Conservation (phyloP, 2,329 filamentous ascomycete species). For the Phoma sp. region DNA sequence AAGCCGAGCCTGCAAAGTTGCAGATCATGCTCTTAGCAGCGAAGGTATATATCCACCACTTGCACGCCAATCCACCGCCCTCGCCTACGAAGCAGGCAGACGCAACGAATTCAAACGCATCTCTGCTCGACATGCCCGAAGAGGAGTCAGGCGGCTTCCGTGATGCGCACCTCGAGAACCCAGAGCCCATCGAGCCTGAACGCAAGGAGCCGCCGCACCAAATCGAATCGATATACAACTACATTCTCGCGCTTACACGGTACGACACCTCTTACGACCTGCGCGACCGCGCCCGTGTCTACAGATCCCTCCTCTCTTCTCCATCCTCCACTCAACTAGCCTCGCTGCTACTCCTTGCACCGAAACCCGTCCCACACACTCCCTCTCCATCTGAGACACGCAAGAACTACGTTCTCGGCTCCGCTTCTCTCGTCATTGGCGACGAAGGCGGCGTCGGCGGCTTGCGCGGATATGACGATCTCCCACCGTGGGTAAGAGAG, state of each 20-base stretch:
- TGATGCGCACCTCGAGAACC: conserved; percentile 29
- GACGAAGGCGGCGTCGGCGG: conserved; percentile 72
- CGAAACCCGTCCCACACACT: conserved; percentile 90
- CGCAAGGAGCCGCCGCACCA: conserved; percentile 63
- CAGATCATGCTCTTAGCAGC: conserved; percentile 92
- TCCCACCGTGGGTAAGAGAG: conserved; percentile 84
- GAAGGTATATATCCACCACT: conserved; percentile 92
- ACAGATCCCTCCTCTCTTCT: conserved; percentile 79
- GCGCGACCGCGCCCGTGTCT: conserved; percentile 87
- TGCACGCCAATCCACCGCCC: conserved; percentile 66
- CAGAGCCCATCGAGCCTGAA: conserved; percentile 17
- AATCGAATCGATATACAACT: conserved; percentile 80
- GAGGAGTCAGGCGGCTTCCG: conserved; percentile 44
- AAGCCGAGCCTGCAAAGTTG: conserved; percentile 84
- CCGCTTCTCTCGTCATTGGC: conserved; percentile 82
- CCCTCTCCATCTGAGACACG: conserved; percentile 87
- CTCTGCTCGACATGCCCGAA: conserved; percentile 40
- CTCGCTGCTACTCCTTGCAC: conserved; percentile 86
- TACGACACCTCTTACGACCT: conserved; percentile 97
- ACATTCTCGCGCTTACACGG: conserved; percentile 81
- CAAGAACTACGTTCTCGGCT: conserved; percentile 79
- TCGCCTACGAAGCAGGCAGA: conserved; percentile 43
- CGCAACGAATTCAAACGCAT: conserved; percentile 27
- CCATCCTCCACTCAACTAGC: conserved; percentile 81
- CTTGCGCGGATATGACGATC: conserved; percentile 76